Evolutionary conservation across 2,329 filamentous ascomycete species (phyloP), one percentile per base, ranked within the genome.

Genomic region (Fusarium sp.): DNA sequence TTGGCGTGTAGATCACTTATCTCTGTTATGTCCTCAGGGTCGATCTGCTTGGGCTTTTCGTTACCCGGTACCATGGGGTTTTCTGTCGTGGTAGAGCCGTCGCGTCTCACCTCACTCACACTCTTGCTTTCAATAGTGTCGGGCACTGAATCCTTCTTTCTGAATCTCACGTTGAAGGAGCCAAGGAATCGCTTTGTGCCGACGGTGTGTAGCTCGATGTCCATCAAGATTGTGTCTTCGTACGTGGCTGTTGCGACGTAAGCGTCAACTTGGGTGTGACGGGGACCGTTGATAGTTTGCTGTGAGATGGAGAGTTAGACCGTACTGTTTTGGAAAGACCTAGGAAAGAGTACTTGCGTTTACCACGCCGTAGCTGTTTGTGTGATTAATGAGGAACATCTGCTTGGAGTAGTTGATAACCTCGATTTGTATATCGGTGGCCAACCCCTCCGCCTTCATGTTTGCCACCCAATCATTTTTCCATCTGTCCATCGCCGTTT

Each of bases 231-330:
- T 11, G 20, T 32, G 14, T 44, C 54, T 6, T 4, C 24, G 17
- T 14, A 10, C 6, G 30, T 11, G 10, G 30, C 32, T 15, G 64
- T 41, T 7, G 40, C 33, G 4, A 76, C 55, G 28, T 64, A 69
- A 6, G 70, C 74, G 15, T 77, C 70, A 10, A 78, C 40, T 20
- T 70, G 68, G 15, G 76, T 69, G 22, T 33, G 49, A 22, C 68
- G 70, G 3, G 50, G 51, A 1, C 75, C 74, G 1, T 67, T 62
- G n/a, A 70, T 46, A 10, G 75, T 77, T 54, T 67, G 39, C 75
- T 78, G 20, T 26, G 17, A 20, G 7, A 10, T 9, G 7, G 10
- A 35, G 9, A 19, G 48, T 71, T 20, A 54, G 49, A 17, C n/a
- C n/a, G 20, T 9, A 22, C 9, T 37, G n/a, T 19, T 7, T 24